Base-by-base conservation (phyloP, 2,329 filamentous ascomycete genomes). In the Fusarium illudens region DNA sequence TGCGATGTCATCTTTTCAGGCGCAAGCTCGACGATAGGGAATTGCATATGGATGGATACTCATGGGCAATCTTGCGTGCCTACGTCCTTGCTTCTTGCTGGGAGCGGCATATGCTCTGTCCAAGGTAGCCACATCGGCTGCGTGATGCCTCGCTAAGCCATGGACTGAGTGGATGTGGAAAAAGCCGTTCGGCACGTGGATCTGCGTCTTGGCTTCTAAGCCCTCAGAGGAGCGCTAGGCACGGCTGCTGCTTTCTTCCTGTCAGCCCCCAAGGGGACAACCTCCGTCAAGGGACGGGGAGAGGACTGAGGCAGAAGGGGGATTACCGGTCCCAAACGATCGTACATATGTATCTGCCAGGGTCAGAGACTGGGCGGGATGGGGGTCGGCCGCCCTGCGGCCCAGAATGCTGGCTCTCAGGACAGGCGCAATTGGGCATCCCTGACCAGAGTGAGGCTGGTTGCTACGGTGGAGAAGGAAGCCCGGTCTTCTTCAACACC, bases 141-240 rank as follows among this genome's bases (percentile, higher is more conserved):
- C n/a, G n/a, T 42, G 36, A 66, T 67, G 25, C 54, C 52, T 63
- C 50, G 50, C 17, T 57, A 51, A 64, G n/a, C 25, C 22, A 22
- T 44, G 22, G 32, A 48, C 48, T 42, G 46, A 39, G 34, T 55
- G 54, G 46, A 58, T 44, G 56, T 58, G 65, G 58, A 22, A 62
- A 71, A 32, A 62, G 46, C 70, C 70, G 67, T 72, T 68, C 67
- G 57, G 58, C 70, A 71, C 70, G 67, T 72, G 70, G 65, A 71
- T 57, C 54, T 59, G 53, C 65, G 59, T 53, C 69, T 69, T 71
- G 64, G 69, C 55, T 60, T 37, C 39, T 62, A 25, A 60, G 56
- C 46, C 37, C 25, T 60, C 48, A 25, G 50, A 59, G 48, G 54
- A 65, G 51, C 54, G 57, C 63, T 67, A 71, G 44, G 49, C 27